phyloP scores from a whole-genome alignment of 768 basidiomycete genomes.

The Mycena albidolilacea region DNA sequence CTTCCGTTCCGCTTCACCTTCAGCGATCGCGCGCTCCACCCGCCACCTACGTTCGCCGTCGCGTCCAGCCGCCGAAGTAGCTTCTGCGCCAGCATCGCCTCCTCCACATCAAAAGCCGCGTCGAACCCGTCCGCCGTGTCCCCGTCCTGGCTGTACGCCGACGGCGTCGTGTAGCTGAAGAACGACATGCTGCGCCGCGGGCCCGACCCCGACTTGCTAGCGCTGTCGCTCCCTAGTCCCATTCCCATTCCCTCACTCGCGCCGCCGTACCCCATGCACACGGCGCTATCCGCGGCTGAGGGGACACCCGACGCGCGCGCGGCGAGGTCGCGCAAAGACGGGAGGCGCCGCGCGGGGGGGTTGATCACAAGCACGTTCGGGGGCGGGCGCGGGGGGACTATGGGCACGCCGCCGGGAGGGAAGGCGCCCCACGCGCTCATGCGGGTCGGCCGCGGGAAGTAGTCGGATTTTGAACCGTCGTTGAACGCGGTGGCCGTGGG shows the following conservation, averaged over 20 bases:
- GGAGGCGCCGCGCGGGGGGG: slow-evolving; percentile 30
- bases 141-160: slow-evolving; percentile 38
- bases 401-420: slow-evolving; percentile 18
- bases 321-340: slow-evolving; percentile 26
- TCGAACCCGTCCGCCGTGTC: slow-evolving; percentile 24
- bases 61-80: slow-evolving; percentile 40
- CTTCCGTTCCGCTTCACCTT: slow-evolving; percentile 30
- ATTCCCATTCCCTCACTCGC: neutral
- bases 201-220: neutral
- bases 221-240: neutral
- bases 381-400: slow-evolving; percentile 29
- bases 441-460: slow-evolving; percentile 26
- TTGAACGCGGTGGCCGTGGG: neutral
- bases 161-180: slow-evolving; percentile 41
- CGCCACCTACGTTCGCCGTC: neutral
- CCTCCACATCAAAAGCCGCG: slow-evolving; percentile 38
- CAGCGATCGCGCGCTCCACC: neutral
- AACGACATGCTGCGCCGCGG: slow-evolving; percentile 32
- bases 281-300: slow-evolving; percentile 11
- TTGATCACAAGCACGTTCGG: slow-evolving; percentile 38
- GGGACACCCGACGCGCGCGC: slow-evolving; percentile 4
- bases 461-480: neutral
- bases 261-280: neutral
- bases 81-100: slow-evolving; percentile 42
- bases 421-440: slow-evolving; percentile 39